Evolutionary conservation across 2,329 filamentous ascomycete species (phyloP), one percentile per base, ranked within the genome.

Genomic region (Fusarium veterinarium): DNA sequence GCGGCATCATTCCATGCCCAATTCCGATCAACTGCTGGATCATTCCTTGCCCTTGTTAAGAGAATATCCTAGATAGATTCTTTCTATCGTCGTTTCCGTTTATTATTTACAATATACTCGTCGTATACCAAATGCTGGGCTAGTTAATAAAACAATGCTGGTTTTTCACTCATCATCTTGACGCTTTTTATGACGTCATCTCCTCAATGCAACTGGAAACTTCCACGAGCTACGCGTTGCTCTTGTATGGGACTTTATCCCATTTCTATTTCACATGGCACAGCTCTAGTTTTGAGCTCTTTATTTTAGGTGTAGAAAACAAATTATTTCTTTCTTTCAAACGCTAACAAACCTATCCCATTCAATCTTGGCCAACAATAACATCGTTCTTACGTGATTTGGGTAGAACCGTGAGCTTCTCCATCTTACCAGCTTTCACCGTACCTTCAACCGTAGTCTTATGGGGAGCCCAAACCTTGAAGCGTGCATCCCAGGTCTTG

Each of bases 11-110:
- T 11, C 67, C 67, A 1, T 71, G 67, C 49, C 67, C 67, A 2
- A 71, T 71, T 20, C 67, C 67, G 0, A n/a, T 71, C 30, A 71
- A 71, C 10, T 71, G 67, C 19, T 71, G 67, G 67, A 71, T 71
- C 23, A 71, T 71, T 16, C 67, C 67, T 42, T 71, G 67, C 16
- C 67, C 67, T 30, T 70, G 67, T 30, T 58, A 28, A 20, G 8
- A 28, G 33, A 30, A 28, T 16, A 17, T 11, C 14, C 31, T 6
- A 3, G 19, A 28, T 30, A 23, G 19, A n/a, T 25, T 53, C 19
- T n/a, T n/a, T 38, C 14, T n/a, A 11, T n/a, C 10, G 11, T 38
- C 13, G 8, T 53, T 28, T 12, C 28, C n/a, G 23, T 38, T 28
- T 28, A 28, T 17, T 7, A 17, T 35, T 14, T 12, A 8, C 33